These are phyloP conservation scores for Alopecurus myosuroides DNA, from an alignment of 176 grass and related monocot genomes.

Conservation along the genomic window DNA sequence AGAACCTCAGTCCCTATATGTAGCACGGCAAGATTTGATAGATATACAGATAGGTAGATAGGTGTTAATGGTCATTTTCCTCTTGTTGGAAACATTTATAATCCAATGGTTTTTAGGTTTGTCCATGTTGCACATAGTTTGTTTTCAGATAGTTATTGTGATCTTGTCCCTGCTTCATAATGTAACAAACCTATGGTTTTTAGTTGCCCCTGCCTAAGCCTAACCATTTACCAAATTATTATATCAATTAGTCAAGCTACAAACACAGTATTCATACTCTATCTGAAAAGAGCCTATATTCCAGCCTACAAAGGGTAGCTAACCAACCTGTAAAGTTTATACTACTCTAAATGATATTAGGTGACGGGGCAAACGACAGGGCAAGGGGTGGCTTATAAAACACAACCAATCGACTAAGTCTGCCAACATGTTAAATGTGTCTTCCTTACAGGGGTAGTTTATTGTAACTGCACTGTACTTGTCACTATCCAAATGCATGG, in stretches of 20 bases:
- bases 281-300: not conserved
- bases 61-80: not conserved
- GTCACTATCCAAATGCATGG: too few species aligned
- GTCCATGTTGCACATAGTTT: not conserved
- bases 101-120: not conserved
- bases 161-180: too few species aligned
- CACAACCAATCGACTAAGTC: not conserved
- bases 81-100: not conserved
- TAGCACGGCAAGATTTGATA: too few species aligned
- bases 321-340: not conserved
- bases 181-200: too few species aligned
- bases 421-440: too few species aligned
- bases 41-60: not conserved
- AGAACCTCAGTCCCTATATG: too few species aligned
- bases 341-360: not conserved
- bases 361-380: not conserved
- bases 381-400: not conserved
- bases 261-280: not conserved
- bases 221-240: not conserved
- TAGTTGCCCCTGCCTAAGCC: not conserved
- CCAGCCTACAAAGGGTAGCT: not conserved
- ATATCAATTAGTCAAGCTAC: not conserved
- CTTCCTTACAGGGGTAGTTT: too few species aligned
- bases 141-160: too few species aligned
- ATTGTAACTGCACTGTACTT: too few species aligned